These are phyloP conservation scores for Berberis thunbergii DNA, from an alignment of 164 flowering plant species.

Conservation along the genomic window DNA sequence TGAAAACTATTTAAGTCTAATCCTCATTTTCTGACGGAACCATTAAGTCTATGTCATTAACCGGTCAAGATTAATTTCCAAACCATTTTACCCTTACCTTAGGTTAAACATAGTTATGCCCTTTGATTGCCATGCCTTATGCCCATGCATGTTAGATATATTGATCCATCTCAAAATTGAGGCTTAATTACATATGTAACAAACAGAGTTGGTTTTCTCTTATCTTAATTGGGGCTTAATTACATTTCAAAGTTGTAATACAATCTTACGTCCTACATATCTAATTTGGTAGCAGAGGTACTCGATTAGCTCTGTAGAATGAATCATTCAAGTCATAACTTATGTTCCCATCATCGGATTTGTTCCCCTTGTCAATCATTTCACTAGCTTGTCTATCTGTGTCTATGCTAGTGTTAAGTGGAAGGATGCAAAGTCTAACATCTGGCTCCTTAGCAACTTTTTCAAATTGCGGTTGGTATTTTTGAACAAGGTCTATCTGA, in stretches of 20 bases:
- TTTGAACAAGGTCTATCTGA: slow-evolving; percentile 56
- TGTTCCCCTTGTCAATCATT: slow-evolving; percentile 12
- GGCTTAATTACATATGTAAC: too few relatives aligned
- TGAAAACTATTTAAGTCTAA: too few relatives aligned
- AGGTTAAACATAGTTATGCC: too few relatives aligned
- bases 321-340: slow-evolving; percentile 37
- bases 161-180: too few relatives aligned
- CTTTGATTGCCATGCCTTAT: too few relatives aligned
- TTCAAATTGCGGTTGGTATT: slow-evolving; percentile 48
- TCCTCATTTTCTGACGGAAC: too few relatives aligned
- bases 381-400: slow-evolving; percentile 10
- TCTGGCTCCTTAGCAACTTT: slow-evolving; percentile 41
- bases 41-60: too few relatives aligned
- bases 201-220: too few relatives aligned
- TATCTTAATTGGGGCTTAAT: too few relatives aligned
- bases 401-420: slow-evolving; percentile 22
- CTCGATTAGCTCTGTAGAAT: slow-evolving; percentile 30
- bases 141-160: too few relatives aligned
- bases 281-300: slow-evolving; percentile 76
- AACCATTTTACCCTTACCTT: too few relatives aligned
- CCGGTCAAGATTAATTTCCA: too few relatives aligned
- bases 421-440: slow-evolving; percentile 47
- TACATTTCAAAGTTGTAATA: not conserved
- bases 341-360: slow-evolving; percentile 15
- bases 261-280: not conserved